phyloP scores from a whole-genome alignment of 2,329 filamentous ascomycete species.

The Alternaria incomplexa region DNA sequence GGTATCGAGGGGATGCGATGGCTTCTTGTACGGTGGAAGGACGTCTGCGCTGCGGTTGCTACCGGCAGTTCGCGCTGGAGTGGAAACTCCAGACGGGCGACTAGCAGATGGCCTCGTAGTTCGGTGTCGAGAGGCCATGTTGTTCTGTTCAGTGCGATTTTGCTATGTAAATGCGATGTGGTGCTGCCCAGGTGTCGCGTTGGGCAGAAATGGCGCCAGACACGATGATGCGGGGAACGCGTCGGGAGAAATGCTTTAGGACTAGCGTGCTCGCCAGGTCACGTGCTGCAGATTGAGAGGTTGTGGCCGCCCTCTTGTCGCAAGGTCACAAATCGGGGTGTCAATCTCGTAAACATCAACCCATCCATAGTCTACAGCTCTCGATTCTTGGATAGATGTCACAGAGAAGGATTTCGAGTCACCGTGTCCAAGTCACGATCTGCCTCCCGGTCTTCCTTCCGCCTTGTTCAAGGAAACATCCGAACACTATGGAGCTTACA shows the following conservation, averaged over 20 bases:
- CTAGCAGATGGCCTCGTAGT: constrained; percentile 19
- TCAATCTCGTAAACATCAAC: neutral
- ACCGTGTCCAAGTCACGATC: neutral
- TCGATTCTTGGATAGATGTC: neutral
- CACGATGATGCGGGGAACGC: constrained; percentile 8
- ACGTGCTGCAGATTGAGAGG: neutral
- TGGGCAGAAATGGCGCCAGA: neutral
- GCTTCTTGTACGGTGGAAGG: constrained; percentile 61
- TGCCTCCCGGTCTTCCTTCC: neutral
- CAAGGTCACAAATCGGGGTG: neutral
- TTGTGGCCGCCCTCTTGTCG: neutral
- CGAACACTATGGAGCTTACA: neutral
- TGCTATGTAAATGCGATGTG: neutral
- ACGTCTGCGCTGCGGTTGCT: constrained; percentile 15
- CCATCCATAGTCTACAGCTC: rapidly evolving
- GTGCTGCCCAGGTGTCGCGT: neutral
- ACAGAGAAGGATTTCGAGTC: neutral
- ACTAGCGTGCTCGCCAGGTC: constrained; percentile 9
- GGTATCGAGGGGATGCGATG: constrained; percentile 58
- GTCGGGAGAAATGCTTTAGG: neutral
- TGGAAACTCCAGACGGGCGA: constrained; percentile 7
- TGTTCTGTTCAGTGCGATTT: neutral
- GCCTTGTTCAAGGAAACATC: too few relatives aligned
- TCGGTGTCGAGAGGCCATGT: constrained; percentile 30
- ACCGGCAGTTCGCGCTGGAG: constrained; percentile 4